Percentiles rank a stretch among this genome's conserved stretches.
Evolutionary conservation across 1,284 basidiomycete species (phyloP).

Genomic region (Ganoderma sp.): DNA sequence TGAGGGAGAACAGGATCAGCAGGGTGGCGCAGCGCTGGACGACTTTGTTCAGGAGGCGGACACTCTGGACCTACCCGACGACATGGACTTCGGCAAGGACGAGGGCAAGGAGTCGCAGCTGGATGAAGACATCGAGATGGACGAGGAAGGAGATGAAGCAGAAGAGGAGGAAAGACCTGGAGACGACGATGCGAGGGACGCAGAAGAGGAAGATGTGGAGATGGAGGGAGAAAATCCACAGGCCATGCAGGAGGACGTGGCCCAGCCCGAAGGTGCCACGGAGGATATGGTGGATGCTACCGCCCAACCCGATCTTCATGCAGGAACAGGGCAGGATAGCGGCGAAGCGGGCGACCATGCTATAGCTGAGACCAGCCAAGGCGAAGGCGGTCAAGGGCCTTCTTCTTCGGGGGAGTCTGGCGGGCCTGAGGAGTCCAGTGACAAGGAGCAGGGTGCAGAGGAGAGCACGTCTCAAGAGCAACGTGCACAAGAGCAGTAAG

Average conservation of each 20-base stretch:
- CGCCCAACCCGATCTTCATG: constrained; percentile 50
- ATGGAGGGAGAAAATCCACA: constrained; percentile 28
- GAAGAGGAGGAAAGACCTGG: constrained; percentile 31
- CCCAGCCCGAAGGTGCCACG: constrained; percentile 21
- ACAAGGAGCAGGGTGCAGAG: constrained; percentile 12
- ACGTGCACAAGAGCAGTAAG: constrained; percentile 24
- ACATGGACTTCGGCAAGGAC: constrained; percentile 67
- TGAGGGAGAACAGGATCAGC: constrained; percentile 48
- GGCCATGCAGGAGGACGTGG: constrained; percentile 29
- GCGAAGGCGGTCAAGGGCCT: constrained; percentile 22
- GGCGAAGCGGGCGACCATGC: constrained; percentile 27
- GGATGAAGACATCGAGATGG: constrained; percentile 51
- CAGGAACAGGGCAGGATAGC: constrained; percentile 36
- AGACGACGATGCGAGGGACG: constrained; percentile 24
- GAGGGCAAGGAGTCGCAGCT: constrained; percentile 42
- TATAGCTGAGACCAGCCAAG: constrained; percentile 28
- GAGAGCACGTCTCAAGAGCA: constrained; percentile 19
- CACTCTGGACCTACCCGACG: constrained; percentile 84
- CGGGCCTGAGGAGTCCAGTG: constrained; percentile 16
- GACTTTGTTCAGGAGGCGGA: constrained; percentile 77
- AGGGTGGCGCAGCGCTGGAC: constrained; percentile 71
- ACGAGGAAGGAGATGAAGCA: constrained; percentile 45
- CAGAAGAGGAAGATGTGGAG: constrained; percentile 32
- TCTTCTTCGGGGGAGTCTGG: constrained; percentile 20
- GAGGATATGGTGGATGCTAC: constrained; percentile 38